A percentile compares a stretch with the other conserved stretches of the same genome.
These are phyloP conservation scores for Trichosanthes truncata DNA, from an alignment of 306 rosid species.

Conservation along the genomic window DNA sequence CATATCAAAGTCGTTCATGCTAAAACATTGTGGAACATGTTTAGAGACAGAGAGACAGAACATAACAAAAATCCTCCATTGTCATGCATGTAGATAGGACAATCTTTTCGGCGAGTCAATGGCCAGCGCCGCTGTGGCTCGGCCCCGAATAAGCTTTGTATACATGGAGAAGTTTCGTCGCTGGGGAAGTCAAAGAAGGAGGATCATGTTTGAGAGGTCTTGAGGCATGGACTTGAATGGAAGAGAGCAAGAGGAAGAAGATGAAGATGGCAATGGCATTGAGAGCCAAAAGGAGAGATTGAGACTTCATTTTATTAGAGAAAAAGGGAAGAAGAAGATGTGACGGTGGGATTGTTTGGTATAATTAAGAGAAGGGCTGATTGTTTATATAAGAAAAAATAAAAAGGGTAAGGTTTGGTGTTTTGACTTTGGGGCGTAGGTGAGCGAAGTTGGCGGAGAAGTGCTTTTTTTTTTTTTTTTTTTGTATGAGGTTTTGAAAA, in stretches of 20 bases:
- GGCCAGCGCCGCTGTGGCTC: constrained; percentile 33
- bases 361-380: neutral
- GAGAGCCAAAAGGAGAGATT: constrained; percentile 15
- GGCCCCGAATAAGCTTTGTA: constrained; percentile 34
- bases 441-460: constrained; percentile 10
- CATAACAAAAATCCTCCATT: neutral
- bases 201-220: constrained; percentile 18
- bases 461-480: neutral
- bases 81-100: neutral
- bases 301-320: constrained; percentile 16
- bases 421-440: constrained; percentile 23
- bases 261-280: constrained; percentile 24
- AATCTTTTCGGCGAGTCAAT: neutral
- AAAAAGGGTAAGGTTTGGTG: neutral
- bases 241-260: constrained; percentile 38
- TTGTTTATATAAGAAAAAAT: neutral
- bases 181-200: neutral
- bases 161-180: neutral
- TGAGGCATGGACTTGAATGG: constrained; percentile 29
- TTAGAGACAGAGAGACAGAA: neutral
- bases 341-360: neutral
- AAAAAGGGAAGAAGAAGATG: neutral
- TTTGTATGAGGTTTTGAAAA: constrained; percentile 6
- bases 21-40: neutral
- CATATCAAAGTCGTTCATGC: neutral